Evolutionary conservation across 106 monocot species (phyloP), one percentile per base, ranked within the genome.

Genomic region (Iris macrosiphon): DNA sequence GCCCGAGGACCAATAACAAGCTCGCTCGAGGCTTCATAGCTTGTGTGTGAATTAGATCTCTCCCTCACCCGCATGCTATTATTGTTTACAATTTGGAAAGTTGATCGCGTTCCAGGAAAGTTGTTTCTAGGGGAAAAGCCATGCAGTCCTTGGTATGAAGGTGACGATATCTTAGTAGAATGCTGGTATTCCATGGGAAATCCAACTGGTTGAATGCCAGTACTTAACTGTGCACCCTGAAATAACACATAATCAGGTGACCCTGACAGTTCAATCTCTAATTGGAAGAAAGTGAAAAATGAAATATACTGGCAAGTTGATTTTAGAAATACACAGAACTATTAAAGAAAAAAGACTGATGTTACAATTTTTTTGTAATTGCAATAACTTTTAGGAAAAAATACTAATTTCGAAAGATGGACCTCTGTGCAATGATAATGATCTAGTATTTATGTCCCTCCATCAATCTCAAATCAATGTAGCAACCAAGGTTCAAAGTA

Each of bases 1-100:
- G 75, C 65, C 27, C 85, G 81, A 63, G 92, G 85, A 22, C 92
- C 92, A 58, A 76, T 63, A 60, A 79, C 62, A 55, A 57, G 29
- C 24, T 79, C 78, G 42, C 17, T 57, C 10, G 62, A 16, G 17
- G 16, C 41, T 13, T 74, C 72, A 60, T 17, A 41, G 25, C 39
- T 62, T 20, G 49, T 61, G 24, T 57, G 29, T 39, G 21, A 45
- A 21, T 69, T 72, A 51, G 57, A 45, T 37, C 43, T 74, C 12
- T 66, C 54, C 21, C 23, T 66, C 28, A 59, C 45, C 27, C 19
- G 45, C 33, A 44, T 57, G 6, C 27, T 26, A 28, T 40, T 61
- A 16, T 32, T 23, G 39, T 15, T 42, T 48, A 25, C 18, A 43
- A 6, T 18, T 52, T 33, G 43, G 11, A 19, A 17, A 45, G 21